Percentiles rank a stretch among this genome's conserved stretches.
Conservation (phyloP, 1,139 yeast species). For the Protomyces inundatus region DNA sequence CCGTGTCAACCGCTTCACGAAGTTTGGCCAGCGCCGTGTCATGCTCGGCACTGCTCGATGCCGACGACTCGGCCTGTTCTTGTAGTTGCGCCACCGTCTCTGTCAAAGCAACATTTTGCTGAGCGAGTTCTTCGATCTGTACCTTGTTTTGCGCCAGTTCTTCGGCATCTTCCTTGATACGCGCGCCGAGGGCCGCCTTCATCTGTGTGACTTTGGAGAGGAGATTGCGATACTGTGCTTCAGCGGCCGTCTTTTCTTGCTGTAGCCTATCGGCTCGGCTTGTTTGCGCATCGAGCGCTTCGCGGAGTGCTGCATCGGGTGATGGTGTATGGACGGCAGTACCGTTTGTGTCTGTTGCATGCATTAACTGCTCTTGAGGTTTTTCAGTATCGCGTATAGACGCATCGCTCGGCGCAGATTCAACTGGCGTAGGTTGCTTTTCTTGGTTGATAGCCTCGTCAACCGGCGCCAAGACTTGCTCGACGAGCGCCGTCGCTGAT, state of each 20-base stretch:
- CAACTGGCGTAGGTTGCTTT: no score
- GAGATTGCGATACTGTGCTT: slow-evolving; percentile 67
- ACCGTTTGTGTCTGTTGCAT: background rate
- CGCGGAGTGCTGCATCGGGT: background rate
- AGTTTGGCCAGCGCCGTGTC: background rate
- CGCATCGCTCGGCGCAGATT: no score
- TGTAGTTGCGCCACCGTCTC: slow-evolving; percentile 44
- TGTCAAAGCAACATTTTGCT: slow-evolving; percentile 40
- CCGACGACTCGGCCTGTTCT: slow-evolving; percentile 59
- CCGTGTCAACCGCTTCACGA: background rate
- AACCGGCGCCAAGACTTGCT: no score
- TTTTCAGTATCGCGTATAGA: no score
- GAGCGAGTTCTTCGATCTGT: slow-evolving; percentile 36
- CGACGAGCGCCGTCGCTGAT: no score
- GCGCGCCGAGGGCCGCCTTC: slow-evolving; percentile 69
- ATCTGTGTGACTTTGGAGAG: slow-evolving; percentile 71
- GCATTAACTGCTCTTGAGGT: no score
- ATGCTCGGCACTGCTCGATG: slow-evolving; percentile 41
- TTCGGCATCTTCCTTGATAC: slow-evolving; percentile 52
- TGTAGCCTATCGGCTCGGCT: background rate
- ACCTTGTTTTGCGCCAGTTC: slow-evolving; percentile 34
- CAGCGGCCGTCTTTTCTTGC: slow-evolving; percentile 56
- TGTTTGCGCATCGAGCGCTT: background rate
- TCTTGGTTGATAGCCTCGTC: no score
- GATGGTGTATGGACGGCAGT: background rate